Conservation (phyloP, 495 filamentous ascomycete species). For the Pseudevernia furfuracea region DNA sequence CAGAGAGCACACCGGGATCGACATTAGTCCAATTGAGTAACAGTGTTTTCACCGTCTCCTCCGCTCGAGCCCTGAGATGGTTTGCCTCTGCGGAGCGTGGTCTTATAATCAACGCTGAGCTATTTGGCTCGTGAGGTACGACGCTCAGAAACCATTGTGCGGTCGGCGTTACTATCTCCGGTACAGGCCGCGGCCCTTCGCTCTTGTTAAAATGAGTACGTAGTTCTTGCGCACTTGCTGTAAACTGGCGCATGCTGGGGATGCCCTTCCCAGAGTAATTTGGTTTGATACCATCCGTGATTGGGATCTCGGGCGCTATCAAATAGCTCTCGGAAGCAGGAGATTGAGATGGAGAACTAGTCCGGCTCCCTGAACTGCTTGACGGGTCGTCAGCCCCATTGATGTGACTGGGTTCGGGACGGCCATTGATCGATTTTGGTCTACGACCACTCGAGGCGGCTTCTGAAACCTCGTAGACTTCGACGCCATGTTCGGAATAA, state of each 20-base stretch:
- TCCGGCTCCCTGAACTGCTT: neutral
- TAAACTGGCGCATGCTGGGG: neutral
- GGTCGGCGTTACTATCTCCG: neutral
- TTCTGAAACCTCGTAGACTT: neutral
- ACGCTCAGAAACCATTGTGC: neutral
- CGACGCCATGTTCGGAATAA: neutral
- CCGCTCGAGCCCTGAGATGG: neutral
- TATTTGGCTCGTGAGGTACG: neutral
- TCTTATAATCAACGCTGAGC: neutral
- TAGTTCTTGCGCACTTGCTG: neutral
- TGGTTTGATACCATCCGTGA: neutral
- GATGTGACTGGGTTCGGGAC: neutral
- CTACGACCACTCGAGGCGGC: neutral
- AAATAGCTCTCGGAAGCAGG: neutral
- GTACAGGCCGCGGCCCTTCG: neutral
- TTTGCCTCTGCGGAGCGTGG: neutral
- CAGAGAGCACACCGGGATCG: neutral
- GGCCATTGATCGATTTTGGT: too few species aligned
- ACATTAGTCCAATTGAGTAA: neutral
- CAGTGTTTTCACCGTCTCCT: slow-evolving; percentile 1
- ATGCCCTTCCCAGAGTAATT: too few species aligned
- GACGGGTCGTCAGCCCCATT: neutral
- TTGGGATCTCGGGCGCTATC: neutral
- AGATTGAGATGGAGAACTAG: neutral
- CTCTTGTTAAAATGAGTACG: neutral